phyloP scores from a whole-genome alignment of 768 basidiomycete genomes.

The Collybiopsis confluens region DNA sequence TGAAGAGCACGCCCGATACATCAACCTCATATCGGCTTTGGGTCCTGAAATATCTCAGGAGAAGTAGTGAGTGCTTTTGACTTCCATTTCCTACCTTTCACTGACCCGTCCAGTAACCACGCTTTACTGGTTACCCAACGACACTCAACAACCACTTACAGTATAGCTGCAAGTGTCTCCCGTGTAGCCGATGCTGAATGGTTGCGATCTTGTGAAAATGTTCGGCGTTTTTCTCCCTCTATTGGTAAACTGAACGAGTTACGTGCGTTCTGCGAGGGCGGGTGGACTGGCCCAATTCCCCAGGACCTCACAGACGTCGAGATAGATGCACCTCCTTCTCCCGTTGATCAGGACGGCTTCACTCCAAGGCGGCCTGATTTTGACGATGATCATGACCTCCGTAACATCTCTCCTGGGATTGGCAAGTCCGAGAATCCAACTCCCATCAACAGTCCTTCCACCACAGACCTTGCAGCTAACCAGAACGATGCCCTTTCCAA shows the following conservation, averaged over 20 bases:
- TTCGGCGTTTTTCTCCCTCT: slow-evolving; percentile 60
- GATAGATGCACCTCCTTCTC: slow-evolving; percentile 7
- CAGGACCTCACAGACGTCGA: slow-evolving; percentile 33
- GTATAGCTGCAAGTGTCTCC: slow-evolving; percentile 59
- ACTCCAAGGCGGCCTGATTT: neutral
- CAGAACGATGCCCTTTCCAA: neutral
- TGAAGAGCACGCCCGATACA: slow-evolving; percentile 77
- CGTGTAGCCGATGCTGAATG: slow-evolving; percentile 80
- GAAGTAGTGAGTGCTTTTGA: slow-evolving; percentile 57
- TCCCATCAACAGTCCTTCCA: neutral
- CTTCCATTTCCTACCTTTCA: neutral
- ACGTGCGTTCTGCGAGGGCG: slow-evolving; percentile 71
- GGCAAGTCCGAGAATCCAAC: neutral
- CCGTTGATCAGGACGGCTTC: slow-evolving; percentile 5
- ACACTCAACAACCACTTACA: slow-evolving; percentile 54
- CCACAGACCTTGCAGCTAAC: neutral
- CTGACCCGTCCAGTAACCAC: slow-evolving; percentile 50
- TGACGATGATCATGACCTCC: neutral
- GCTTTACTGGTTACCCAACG: slow-evolving; percentile 55
- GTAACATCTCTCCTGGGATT: neutral
- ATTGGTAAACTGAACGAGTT: slow-evolving; percentile 73
- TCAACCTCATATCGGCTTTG: slow-evolving; percentile 64
- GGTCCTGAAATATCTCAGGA: slow-evolving; percentile 79
- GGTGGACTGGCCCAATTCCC: slow-evolving; percentile 56
- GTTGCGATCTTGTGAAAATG: slow-evolving; percentile 66